A percentile compares a stretch with the other conserved stretches of the same genome.
These are phyloP conservation scores for Fonsecaea monophora DNA, from an alignment of 2,329 filamentous ascomycete species.

Conservation along the genomic window DNA sequence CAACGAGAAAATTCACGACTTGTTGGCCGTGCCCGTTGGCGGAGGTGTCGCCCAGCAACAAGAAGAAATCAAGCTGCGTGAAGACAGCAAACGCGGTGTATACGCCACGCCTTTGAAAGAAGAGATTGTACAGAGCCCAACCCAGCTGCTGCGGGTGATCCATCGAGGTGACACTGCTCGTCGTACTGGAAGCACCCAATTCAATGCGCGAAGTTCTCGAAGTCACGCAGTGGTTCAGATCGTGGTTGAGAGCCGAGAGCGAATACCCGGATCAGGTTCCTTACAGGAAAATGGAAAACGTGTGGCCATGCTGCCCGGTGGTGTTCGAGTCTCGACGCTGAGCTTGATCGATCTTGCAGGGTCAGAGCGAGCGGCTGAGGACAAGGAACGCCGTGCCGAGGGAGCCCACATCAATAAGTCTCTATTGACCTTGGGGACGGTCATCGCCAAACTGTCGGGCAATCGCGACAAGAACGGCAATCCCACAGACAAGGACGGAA, in stretches of 20 bases:
- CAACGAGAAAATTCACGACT: conserved; percentile 95
- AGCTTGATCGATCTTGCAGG: conserved; percentile 96
- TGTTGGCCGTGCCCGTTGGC: conserved; percentile 76
- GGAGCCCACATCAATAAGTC: conserved; percentile 99
- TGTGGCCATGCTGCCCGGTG: conserved; percentile 76
- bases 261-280: conserved; percentile 64
- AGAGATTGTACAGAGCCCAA: conserved; percentile 97
- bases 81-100: conserved; percentile 94
- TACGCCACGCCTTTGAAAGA: conserved; percentile 96
- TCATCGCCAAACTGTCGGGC: conserved; percentile 90
- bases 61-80: conserved; percentile 95
- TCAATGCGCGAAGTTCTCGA: conserved; percentile 93
- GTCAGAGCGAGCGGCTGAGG: conserved; percentile 93
- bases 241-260: conserved; percentile 93
- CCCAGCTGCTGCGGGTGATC: conserved; percentile 91
- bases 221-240: conserved; percentile 99
- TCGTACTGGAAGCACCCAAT: conserved; percentile 91
- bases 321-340: conserved; percentile 91
- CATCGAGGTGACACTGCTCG: conserved; percentile 90
- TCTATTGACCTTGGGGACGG: conserved; percentile 89
- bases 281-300: conserved; percentile 66
- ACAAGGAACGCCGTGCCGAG: conserved; percentile 90
- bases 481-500: conserved; percentile 77
- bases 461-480: conserved; percentile 82
- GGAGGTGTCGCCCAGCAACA: conserved; percentile 62